Base-by-base conservation (phyloP, 345 rosid genomes). In the Eucalyptus pauciflora region DNA sequence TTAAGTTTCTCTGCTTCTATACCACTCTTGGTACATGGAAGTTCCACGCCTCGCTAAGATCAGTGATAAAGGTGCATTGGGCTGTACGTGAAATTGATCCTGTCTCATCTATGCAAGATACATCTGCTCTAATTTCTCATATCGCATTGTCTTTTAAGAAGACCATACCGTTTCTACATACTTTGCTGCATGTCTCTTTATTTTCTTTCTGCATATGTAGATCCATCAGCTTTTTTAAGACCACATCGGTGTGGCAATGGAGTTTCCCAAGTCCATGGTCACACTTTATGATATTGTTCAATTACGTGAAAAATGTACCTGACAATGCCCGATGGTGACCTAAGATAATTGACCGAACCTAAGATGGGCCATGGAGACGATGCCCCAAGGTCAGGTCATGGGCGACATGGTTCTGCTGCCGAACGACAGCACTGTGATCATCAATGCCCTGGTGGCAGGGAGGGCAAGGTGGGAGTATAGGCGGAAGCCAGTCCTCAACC, bases 321-420 rank as follows among this genome's bases (percentile, higher is more conserved):
- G 60, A 87, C 91, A 18, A 89, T 94, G 79, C 94, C 94, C 6
- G 95, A 92, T 5, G 92, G 92, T 27, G 90, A 89, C 86, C 93
- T 94, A 7, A 89, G 95, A 51, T 93, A 27, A 92, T 90, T 54
- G 92, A 91, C 46, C 85, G 6, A 89, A 90, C 48, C 95, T 94
- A 49, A 86, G 88, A 54, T 94, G 95, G 94, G n/a, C 87, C 10
- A 88, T 95, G 91, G 96, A 95, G 90, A 90, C 89, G 85, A 95
- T 95, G 96, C 94, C 96, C 7, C 90, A 90, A 13, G 93, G 93
- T 2, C 91, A 96, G 91, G 91, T 93, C 85, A 95, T 94, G 96
- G 92, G 95, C 48, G 97, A 94, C 90, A 94, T 95, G 97, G 89
- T 87, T 9, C 81, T 95, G 89, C 92, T 95, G 43, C 96, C 97